phyloP scores from a whole-genome alignment of 805 yeast species.

The Soucietia sequanensis region DNA sequence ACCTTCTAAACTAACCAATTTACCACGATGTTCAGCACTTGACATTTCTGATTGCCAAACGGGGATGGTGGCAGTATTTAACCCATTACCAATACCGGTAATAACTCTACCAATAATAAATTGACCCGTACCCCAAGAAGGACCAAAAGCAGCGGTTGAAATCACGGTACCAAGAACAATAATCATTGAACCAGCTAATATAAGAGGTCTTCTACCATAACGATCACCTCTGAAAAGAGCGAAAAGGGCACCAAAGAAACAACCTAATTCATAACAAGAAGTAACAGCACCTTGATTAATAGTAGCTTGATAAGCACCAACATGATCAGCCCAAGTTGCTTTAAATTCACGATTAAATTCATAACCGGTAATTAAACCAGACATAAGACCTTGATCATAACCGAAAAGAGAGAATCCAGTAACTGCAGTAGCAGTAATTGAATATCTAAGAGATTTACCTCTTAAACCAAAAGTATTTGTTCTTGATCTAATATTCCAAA shows the following conservation, averaged over 20 bases:
- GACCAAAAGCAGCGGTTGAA: conserved; percentile 35
- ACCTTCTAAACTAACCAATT: conserved; percentile 51
- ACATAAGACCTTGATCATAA: conserved; percentile 44
- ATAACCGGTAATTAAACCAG: conserved; percentile 40
- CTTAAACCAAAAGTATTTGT: conserved; percentile 51
- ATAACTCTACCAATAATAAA: conserved; percentile 60
- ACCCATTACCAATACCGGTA: conserved; percentile 44
- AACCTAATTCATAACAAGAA: conserved; percentile 65
- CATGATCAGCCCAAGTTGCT: conserved; percentile 26
- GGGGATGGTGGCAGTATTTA: conserved; percentile 45
- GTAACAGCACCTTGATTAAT: conserved; percentile 62
- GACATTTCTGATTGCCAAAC: conserved; percentile 49
- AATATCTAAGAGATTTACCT: conserved; percentile 48
- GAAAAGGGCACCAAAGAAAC: conserved; percentile 69
- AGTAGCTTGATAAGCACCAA: conserved; percentile 35
- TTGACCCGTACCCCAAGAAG: conserved; percentile 60
- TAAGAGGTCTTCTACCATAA: conserved; percentile 64
- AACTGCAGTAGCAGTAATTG: conserved; percentile 25
- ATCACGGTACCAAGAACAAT: conserved; percentile 42
- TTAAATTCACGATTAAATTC: conserved; percentile 40
- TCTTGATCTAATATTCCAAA: too few relatives aligned
- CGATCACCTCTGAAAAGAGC: conserved; percentile 61
- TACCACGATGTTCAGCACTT: conserved; percentile 46
- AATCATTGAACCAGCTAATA: conserved; percentile 51
- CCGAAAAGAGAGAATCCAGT: conserved; percentile 33